Conservation (phyloP, 2,329 filamentous ascomycete genomes). For the Grosmannia serpens region DNA sequence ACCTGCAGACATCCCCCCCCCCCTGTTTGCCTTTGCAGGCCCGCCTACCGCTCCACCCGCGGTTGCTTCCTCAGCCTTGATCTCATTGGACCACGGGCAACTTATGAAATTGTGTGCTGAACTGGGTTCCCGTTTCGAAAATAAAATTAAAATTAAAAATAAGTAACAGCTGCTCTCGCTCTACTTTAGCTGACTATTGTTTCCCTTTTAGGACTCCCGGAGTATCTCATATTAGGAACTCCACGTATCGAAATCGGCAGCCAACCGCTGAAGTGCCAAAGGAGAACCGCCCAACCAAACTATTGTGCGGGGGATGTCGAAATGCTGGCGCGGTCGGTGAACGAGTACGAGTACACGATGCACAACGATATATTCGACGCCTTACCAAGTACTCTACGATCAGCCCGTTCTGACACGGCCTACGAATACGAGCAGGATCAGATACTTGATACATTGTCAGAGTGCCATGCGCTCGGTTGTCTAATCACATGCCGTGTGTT, state of each 20-base stretch:
- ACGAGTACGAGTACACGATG: too few species aligned
- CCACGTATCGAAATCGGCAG: neutral
- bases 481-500: neutral
- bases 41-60: slow-evolving; percentile 10
- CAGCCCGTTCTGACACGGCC: too few species aligned
- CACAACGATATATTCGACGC: too few species aligned
- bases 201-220: neutral
- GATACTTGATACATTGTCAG: neutral
- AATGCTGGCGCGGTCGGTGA: too few species aligned
- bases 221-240: neutral
- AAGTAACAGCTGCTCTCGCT: neutral
- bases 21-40: slow-evolving; percentile 1
- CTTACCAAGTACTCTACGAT: too few species aligned
- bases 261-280: neutral
- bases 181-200: neutral
- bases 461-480: too few species aligned
- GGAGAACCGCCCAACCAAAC: too few species aligned
- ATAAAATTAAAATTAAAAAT: neutral
- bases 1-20: slow-evolving; percentile 2
- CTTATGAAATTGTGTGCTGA: neutral
- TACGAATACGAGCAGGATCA: too few species aligned
- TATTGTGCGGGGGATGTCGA: too few species aligned
- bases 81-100: neutral
- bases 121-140: neutral
- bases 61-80: neutral